Evolutionary conservation across 768 basidiomycete species (phyloP).

Genomic region (Neoboletus magnificus): DNA sequence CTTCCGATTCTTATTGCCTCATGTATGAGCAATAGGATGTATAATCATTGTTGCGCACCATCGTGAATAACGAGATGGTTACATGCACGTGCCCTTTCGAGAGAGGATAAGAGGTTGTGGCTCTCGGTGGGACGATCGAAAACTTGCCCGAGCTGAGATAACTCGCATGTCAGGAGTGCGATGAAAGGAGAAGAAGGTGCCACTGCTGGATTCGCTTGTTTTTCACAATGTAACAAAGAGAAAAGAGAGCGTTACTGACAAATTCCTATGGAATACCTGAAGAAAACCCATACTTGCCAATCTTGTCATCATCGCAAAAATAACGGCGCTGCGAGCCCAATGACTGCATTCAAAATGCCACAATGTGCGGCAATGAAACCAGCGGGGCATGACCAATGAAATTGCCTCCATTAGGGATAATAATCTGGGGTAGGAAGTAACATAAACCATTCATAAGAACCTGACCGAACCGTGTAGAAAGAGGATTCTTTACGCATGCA

Average conservation of each 20-base stretch:
- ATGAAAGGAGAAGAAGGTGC: conserved; percentile 41
- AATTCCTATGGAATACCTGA: conserved; percentile 39
- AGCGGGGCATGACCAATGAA: conserved; percentile 35
- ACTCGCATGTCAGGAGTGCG: conserved; percentile 38
- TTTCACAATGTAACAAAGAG: not conserved
- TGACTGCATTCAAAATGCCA: conserved; percentile 44
- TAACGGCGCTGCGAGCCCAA: no score
- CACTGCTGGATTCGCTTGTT: conserved; percentile 30
- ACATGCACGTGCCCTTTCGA: conserved; percentile 37
- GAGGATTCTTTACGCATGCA: no score
- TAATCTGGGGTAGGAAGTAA: conserved; percentile 22
- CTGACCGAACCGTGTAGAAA: no score
- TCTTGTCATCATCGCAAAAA: no score
- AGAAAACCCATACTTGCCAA: no score
- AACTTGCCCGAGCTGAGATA: conserved; percentile 47
- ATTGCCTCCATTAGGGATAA: conserved; percentile 36
- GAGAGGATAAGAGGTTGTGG: not conserved
- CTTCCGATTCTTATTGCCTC: conserved; percentile 19
- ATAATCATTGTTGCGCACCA: conserved; percentile 29
- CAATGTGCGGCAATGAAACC: conserved; percentile 35
- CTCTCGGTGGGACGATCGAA: not conserved
- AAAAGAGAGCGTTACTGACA: conserved; percentile 24
- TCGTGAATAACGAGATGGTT: conserved; percentile 43
- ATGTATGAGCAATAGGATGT: not conserved
- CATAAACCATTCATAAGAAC: not conserved